phyloP scores from a whole-genome alignment of 805 yeast genomes.

The Barnettozyma vustinii region DNA sequence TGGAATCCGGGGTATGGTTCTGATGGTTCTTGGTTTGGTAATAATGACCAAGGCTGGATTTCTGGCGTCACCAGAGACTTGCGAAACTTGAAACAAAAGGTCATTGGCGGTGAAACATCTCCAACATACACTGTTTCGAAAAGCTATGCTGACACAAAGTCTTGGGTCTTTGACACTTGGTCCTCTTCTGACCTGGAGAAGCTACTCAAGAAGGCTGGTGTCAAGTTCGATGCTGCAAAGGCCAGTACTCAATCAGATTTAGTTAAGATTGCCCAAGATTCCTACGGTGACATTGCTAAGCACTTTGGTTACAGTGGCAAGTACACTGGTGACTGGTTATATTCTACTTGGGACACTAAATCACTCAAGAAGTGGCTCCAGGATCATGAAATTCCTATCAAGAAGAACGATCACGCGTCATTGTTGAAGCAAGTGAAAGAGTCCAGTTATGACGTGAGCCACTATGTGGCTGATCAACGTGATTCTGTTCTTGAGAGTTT shows the following conservation, averaged over 20 bases:
- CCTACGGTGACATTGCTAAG: conserved; percentile 36
- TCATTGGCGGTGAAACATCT: conserved; percentile 1
- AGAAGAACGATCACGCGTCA: conserved; percentile 24
- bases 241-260: conserved; percentile 34
- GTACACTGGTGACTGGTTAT: conserved; percentile 49
- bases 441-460: conserved; percentile 39
- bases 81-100: conserved; percentile 2
- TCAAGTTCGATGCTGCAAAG: conserved; percentile 24
- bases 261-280: conserved; percentile 34
- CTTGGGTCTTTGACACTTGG: conserved; percentile 51
- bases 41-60: not conserved
- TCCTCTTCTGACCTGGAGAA: conserved; percentile 28
- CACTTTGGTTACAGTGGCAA: conserved; percentile 34
- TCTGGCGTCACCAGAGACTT: not conserved
- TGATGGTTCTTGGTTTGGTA: conserved; percentile 3
- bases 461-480: conserved; percentile 33
- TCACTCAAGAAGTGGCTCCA: conserved; percentile 46
- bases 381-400: conserved; percentile 32
- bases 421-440: conserved; percentile 40
- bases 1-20: not conserved
- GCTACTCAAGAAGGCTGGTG: conserved; percentile 28
- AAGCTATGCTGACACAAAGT: conserved; percentile 20
- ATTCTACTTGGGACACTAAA: conserved; percentile 46
- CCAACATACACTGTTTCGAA: not conserved
- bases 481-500: conserved; percentile 35